Evolutionary conservation across 2,329 filamentous ascomycete species (phyloP), one percentile per base, ranked within the genome.

Genomic region (Diaporthe humulicola): DNA sequence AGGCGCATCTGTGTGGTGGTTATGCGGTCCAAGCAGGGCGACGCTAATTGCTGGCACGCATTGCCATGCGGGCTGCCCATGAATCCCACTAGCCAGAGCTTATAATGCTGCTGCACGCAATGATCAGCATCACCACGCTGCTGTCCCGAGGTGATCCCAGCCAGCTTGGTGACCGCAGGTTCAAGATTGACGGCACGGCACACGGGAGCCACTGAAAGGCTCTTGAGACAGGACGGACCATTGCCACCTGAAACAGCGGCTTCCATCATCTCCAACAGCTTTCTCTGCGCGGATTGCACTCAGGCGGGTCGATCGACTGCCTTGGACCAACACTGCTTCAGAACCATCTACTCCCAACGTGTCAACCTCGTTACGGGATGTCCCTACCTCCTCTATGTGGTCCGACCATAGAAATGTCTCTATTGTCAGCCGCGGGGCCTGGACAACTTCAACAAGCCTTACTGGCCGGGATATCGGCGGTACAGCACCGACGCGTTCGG

Each of bases 31-130:
- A 50, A 52, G 22, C 45, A 67, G 19, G 30, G 61, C 45, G 28
- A 17, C 64, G 64, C 64, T 67, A 67, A 52, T 17, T 30, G 19
- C 28, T 42, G 28, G 61, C 61, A 33, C 30, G 61, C 61, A 67
- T 67, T 50, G 61, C 61, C 19, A 67, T 50, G 42, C 42, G 61
- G 28, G 19, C 30, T 67, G 64, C 33, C 64, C 64, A 67, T 67
- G 64, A 67, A 67, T 67, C 45, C 45, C 64, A 36, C 64, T 67
- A 67, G 45, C 45, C 30, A 25, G 64, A 67, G 64, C 64, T 67
- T 52, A 52, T 40, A 67, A 67, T 67, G 64, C 64, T 67, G 30
- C 22, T 50, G 42, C 42, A n/a, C 40, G 4, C 2, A 48, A n/a
- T 33, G 42, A 66, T 66, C 60, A 66, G 60, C 60, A 36, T 17